phyloP scores from a whole-genome alignment of 2,329 filamentous ascomycete species.

The Colletotrichum australisinense region DNA sequence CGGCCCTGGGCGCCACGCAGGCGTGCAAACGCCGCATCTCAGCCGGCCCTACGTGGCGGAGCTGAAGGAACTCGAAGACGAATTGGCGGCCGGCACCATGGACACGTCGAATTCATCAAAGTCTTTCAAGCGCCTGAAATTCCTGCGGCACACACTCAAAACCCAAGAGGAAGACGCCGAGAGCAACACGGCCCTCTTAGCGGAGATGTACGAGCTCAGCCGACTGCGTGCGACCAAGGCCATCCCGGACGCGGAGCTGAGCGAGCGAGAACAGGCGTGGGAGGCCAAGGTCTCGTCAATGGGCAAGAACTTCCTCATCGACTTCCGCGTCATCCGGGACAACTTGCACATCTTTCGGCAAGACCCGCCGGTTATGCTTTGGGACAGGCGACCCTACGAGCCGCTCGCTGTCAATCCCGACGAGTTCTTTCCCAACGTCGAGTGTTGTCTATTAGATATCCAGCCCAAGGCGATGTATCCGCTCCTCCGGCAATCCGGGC shows the following conservation, averaged over 20 bases:
- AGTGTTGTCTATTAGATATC: slow-evolving; percentile 73
- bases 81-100: slow-evolving; percentile 37
- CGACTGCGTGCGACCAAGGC: slow-evolving; percentile 38
- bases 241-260: slow-evolving; percentile 40
- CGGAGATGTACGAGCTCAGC: slow-evolving; percentile 44
- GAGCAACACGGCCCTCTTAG: slow-evolving; percentile 47
- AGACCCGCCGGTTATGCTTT: slow-evolving; percentile 65
- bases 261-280: slow-evolving; percentile 47
- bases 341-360: slow-evolving; percentile 64
- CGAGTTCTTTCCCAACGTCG: slow-evolving; percentile 76
- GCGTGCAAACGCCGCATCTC: slow-evolving; percentile 41
- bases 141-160: slow-evolving; percentile 44
- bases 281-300: slow-evolving; percentile 46
- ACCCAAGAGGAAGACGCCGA: slow-evolving; percentile 37
- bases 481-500: slow-evolving; percentile 59
- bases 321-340: slow-evolving; percentile 59
- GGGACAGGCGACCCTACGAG: slow-evolving; percentile 79
- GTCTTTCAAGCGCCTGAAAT: slow-evolving; percentile 39
- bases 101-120: background rate
- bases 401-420: slow-evolving; percentile 67
- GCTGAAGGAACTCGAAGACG: slow-evolving; percentile 51
- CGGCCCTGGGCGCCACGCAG: slow-evolving; percentile 41
- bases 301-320: slow-evolving; percentile 46
- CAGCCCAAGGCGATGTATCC: slow-evolving; percentile 67
- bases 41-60: slow-evolving; percentile 56